Evolutionary conservation across 306 rosid genomes (phyloP).

Genomic region (Nissolia schottii): DNA sequence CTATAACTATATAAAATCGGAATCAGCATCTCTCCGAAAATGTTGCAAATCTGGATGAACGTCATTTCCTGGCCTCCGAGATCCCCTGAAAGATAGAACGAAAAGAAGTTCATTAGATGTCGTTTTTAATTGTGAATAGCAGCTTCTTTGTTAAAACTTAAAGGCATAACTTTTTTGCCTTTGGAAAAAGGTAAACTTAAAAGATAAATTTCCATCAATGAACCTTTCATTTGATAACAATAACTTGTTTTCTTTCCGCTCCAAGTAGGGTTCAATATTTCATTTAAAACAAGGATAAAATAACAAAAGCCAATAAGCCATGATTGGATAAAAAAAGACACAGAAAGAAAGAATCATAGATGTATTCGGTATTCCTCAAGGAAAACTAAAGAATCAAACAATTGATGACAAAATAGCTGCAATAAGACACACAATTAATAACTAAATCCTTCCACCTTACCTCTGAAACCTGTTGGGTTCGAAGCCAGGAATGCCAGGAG

Average conservation of each 20-base stretch:
- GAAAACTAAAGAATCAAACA: neutral
- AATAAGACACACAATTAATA: neutral
- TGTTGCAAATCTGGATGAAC: constrained; percentile 64
- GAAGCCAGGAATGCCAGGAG: constrained; percentile 61
- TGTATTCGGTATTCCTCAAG: neutral
- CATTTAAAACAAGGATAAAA: neutral
- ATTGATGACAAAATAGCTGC: neutral
- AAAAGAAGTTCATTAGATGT: neutral
- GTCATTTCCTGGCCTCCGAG: constrained; percentile 44
- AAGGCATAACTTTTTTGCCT: neutral
- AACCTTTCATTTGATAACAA: neutral
- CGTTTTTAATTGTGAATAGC: neutral
- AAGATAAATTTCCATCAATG: neutral
- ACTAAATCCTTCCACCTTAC: constrained; percentile 16
- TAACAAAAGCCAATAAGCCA: neutral
- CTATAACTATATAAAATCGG: constrained; percentile 51
- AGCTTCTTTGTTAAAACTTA: neutral
- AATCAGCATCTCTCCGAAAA: constrained; percentile 48
- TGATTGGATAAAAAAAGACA: neutral
- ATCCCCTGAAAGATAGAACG: constrained; percentile 33
- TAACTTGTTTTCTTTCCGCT: neutral
- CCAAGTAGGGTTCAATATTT: neutral
- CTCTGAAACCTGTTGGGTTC: constrained; percentile 53
- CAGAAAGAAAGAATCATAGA: neutral
- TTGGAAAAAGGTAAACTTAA: neutral